These are phyloP conservation scores for Polysphondylium violaceum DNA, from an alignment of 78 protist species.

Conservation along the genomic window DNA sequence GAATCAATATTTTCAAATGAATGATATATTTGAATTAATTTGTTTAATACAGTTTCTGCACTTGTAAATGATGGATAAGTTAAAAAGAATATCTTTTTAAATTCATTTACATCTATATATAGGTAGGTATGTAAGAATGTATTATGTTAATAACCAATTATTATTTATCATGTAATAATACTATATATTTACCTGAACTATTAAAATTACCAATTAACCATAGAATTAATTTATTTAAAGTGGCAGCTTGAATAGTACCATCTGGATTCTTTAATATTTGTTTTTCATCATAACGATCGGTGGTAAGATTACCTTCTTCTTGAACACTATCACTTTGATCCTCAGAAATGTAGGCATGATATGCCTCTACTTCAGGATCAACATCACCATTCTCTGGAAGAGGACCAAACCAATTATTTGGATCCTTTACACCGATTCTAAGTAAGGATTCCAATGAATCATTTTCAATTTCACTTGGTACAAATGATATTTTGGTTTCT, in stretches of 20 bases:
- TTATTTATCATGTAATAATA: neutral
- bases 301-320: slow-evolving; percentile 28
- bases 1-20: slow-evolving; percentile 38
- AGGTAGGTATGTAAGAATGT: neutral
- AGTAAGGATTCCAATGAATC: slow-evolving; percentile 36
- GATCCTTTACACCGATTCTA: slow-evolving; percentile 57
- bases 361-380: slow-evolving; percentile 76
- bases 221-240: slow-evolving; percentile 53
- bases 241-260: slow-evolving; percentile 48
- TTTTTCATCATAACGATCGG: slow-evolving; percentile 43
- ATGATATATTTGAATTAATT: slow-evolving; percentile 66
- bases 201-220: slow-evolving; percentile 48
- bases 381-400: slow-evolving; percentile 6
- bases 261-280: slow-evolving; percentile 53
- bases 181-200: slow-evolving; percentile 16
- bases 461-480: slow-evolving; percentile 46
- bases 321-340: neutral
- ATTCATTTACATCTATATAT: slow-evolving; percentile 44
- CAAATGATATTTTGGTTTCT: slow-evolving; percentile 53
- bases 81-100: slow-evolving; percentile 70
- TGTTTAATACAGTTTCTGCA: slow-evolving; percentile 72
- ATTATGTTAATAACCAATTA: neutral
- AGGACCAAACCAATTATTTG: slow-evolving; percentile 52
- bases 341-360: slow-evolving; percentile 59
- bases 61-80: slow-evolving; percentile 77